A percentile compares a stretch with the other conserved stretches of the same genome.
Evolutionary conservation across 2,329 filamentous ascomycete species (phyloP).

Genomic region (Colletotrichum limetticola): DNA sequence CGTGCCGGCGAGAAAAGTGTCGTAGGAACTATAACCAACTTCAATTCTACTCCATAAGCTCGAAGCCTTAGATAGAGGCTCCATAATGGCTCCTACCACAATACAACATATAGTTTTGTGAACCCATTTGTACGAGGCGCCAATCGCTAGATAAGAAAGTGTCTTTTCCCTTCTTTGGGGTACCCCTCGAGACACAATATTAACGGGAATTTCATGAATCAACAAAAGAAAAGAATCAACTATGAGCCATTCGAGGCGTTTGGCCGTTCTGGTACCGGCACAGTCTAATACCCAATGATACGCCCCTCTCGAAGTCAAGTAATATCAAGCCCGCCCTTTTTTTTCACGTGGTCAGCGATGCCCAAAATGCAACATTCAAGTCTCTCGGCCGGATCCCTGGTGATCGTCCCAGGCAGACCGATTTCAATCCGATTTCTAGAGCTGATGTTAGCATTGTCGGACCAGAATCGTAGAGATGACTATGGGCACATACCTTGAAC

Average conservation of each 20-base stretch:
- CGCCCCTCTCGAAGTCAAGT: neutral
- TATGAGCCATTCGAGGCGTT: neutral
- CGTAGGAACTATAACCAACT: too few relatives aligned
- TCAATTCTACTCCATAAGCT: too few relatives aligned
- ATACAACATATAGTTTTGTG: neutral
- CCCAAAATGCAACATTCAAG: constrained; percentile 38
- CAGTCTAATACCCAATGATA: neutral
- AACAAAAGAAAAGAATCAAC: neutral
- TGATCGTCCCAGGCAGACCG: constrained; percentile 52
- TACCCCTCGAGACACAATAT: neutral
- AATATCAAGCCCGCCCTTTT: too few relatives aligned
- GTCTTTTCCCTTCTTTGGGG: neutral
- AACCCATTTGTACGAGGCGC: neutral
- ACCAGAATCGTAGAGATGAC: too few relatives aligned
- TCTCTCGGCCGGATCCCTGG: constrained; percentile 53
- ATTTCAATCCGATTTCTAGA: constrained; percentile 47
- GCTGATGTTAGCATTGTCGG: too few relatives aligned
- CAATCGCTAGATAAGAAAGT: neutral
- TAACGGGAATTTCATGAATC: too few relatives aligned
- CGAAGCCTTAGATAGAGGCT: neutral
- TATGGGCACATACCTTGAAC: constrained; percentile 42
- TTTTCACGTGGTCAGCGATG: constrained; percentile 11
- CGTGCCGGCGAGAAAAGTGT: too few relatives aligned
- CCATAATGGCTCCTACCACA: neutral
- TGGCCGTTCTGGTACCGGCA: neutral